Evolutionary conservation across 2,329 filamentous ascomycete genomes (phyloP), one percentile per base, ranked within the genome.

Genomic region (Simplicillium aogashimaense): DNA sequence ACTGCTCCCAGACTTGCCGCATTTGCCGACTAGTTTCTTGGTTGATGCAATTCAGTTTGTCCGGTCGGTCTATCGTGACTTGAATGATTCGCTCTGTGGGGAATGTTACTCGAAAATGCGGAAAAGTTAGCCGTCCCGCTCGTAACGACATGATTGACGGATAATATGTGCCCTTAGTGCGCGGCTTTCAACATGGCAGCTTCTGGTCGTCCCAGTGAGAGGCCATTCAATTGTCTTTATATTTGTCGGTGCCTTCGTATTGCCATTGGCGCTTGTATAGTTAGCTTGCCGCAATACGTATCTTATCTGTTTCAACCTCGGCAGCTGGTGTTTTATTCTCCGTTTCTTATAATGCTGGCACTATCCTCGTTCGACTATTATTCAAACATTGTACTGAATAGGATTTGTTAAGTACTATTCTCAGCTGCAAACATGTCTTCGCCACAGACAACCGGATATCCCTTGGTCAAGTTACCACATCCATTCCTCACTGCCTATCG

Each of bases 401-500:
- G n/a, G n/a, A n/a, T n/a, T n/a, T n/a, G n/a, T n/a, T n/a, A n/a
- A n/a, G n/a, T 25, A 25, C 20, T 25, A 25, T 25, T 6, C n/a
- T n/a, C 20, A 25, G 9, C 9, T 25, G 20, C 14, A 18, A 40
- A 46, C 37, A 42, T 44, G 25, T 45, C 49, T 36, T 35, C 40
- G 38, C 36, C 39, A 29, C 36, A 46, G 34, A 44, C 49, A 29
- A 37, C 42, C 18, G 40, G 53, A 34, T 53, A 60, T 48, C 53
- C 53, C 29, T 50, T 62, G 16, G 47, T 65, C 44, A 59, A 56
- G 52, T 58, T 65, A 28, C 61, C 61, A 18, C 59, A 64, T 45
- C 61, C 61, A 2, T 63, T 63, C 46, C 56, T 58, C 38, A 58
- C 59, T 17, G 50, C 58, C 17, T 65, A 64, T 48, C 44, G 50